These are phyloP conservation scores for Ambrosiella cleistominuta DNA, from an alignment of 2,329 filamentous ascomycete species.

Conservation along the genomic window DNA sequence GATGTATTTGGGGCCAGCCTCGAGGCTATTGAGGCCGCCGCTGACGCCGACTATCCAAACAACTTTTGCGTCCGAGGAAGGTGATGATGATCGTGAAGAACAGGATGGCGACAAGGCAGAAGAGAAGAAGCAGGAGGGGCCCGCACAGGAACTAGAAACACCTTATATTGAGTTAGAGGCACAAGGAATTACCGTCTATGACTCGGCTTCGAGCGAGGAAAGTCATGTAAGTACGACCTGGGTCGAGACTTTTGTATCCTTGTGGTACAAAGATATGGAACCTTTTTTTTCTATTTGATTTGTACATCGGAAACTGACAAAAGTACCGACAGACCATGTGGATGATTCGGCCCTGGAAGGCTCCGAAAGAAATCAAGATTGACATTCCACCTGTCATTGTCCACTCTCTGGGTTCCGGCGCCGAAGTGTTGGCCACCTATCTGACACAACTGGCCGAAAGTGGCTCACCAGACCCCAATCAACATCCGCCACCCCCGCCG, in stretches of 20 bases:
- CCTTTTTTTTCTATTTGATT: background rate
- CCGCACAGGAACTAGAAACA: slow-evolving; percentile 27
- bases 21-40: slow-evolving; percentile 18
- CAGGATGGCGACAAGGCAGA: background rate
- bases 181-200: slow-evolving; percentile 96
- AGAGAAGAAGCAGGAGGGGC: slow-evolving; percentile 11
- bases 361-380: slow-evolving; percentile 84
- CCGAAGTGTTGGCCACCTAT: slow-evolving; percentile 86
- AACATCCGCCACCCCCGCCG: slow-evolving; percentile 63
- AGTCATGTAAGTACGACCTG: slow-evolving; percentile 55
- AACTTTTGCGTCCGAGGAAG: slow-evolving; percentile 12
- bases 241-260: too few relatives aligned
- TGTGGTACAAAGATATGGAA: too few relatives aligned
- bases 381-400: slow-evolving; percentile 80
- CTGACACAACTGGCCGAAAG: slow-evolving; percentile 76
- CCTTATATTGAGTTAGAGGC: slow-evolving; percentile 63
- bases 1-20: slow-evolving; percentile 50
- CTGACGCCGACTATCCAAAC: slow-evolving; percentile 21
- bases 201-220: slow-evolving; percentile 66
- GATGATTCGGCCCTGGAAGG: slow-evolving; percentile 90
- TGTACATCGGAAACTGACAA: background rate
- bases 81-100: slow-evolving; percentile 17
- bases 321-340: slow-evolving; percentile 65
- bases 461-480: slow-evolving; percentile 54
- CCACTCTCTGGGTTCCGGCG: slow-evolving; percentile 83